Base-by-base conservation (phyloP, 202 grass and related monocot genomes). In the Panicum hallii region DNA sequence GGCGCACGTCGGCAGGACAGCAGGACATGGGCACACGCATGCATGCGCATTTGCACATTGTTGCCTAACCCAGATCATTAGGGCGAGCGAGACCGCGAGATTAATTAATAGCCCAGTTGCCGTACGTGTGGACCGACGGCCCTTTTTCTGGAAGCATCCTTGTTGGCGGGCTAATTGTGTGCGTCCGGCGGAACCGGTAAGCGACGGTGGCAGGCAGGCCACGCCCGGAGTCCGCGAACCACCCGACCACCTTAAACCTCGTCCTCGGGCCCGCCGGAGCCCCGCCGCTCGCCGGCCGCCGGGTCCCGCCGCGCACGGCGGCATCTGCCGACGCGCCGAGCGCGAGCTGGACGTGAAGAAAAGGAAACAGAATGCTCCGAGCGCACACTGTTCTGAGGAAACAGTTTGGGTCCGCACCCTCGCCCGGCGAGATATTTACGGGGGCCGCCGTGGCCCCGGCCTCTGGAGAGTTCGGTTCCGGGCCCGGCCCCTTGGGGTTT, bases 81-180 rank as follows among this genome's bases (percentile, higher is more conserved):
- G 41, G 5, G 2, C 32, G 26, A 26, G 10, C 41, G 17, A 22
- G 16, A 43, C 19, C 0, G 16, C 2, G 7, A 17, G 7, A 19
- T 2, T 32, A 11, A 12, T 68, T 43, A 69, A 44, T 38, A 2
- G 36, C 0, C 67, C 67, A 69, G 0, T 69, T 2, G 20, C 9
- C 20, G 6, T 20, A 17, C 1, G 45, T 68, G 65, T 68, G 38
- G 38, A 43, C 10, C 3, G 26, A 26, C 26, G 4, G 40, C 41
- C 41, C 2, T 28, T 79, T 56, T 23, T 61, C 38, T 60, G 56
- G 41, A 75, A 75, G 72, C 50, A 36, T 75, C 72, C 50, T 56
- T 67, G 63, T 9, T 67, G 26, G 26, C 9, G 19, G 61, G 61
- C 61, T 34, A 63, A 28, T 34, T 63, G 61, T 13, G 15, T 26